Base-by-base conservation (phyloP, 352 stramenopile species). In the Phytophthora pini region DNA sequence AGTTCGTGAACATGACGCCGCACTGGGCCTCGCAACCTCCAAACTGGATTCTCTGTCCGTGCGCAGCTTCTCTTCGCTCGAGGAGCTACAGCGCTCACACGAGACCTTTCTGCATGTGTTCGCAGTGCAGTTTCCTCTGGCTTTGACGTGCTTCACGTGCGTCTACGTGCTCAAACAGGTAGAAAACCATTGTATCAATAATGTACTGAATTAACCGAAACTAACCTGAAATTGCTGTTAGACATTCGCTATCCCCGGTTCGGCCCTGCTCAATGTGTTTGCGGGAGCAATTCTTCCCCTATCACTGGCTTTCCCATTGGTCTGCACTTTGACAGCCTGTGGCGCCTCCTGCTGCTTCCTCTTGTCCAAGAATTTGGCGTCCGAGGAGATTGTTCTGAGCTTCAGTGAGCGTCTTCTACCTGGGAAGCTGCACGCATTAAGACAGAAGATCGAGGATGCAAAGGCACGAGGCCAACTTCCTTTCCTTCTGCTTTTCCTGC, bases 151-250 rank as follows among this genome's bases (percentile, higher is more conserved):
- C 56, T 93, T 92, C 61, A 73, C 76, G 3, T 80, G 73, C 58
- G 60, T 92, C 59, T 95, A 92, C 76, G 73, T 91, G 43, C 80
- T 95, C 46, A 95, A 95, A 70, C 87, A 93, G 78, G 80, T 89
- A 65, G 43, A 34, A 26, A 47, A 55, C 11, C 13, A 48, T 45
- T 36, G 43, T 56, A 61, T 24, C 43, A 39, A n/a, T 44, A 34
- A 12, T 61, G 27, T 68, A 61, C 39, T 65, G 31, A 49, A 58
- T 64, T 53, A 51, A 61, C 15, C 50, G 43, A 11, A 15, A 54
- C 38, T 66, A 41, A 61, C 20, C 1, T 24, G 12, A 45, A 24
- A 15, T 1, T 54, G 11, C 39, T 63, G 24, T 39, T 66, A 92
- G 82, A 93, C 87, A 15, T 95, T 95, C 70, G 86, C 87, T 38